Base-by-base conservation (phyloP, 148 eudicot species). In the Amaranthus hypochondriacus region DNA sequence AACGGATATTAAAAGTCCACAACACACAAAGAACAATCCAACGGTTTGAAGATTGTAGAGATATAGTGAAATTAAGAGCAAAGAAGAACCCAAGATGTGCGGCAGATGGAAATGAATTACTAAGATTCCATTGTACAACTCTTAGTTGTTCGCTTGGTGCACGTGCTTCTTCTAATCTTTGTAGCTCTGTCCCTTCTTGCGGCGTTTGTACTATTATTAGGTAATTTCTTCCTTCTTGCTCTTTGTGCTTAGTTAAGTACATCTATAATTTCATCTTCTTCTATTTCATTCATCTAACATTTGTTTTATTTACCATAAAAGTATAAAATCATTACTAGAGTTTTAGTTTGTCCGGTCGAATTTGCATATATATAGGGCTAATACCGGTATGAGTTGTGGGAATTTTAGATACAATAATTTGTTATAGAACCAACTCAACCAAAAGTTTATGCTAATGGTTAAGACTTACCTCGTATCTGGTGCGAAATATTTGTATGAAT, bases 31-130 rank as follows among this genome's bases (percentile, higher is more conserved):
- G 87, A 15, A 94, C 96, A 7, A 89, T 94, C 86, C 97, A 94
- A 84, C 88, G 93, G 80, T 94, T 91, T 62, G 98, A 94, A 75
- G 98, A 94, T 77, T 94, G 95, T 54, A 77, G 98, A 0, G 96
- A 94, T 65, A 76, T 84, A 2, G 91, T 94, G 4, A 94, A 94
- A 79, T 73, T 82, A 0, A 89, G 92, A 9, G 85, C 89, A 1
- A 89, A 82, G 84, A 85, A 85, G 61, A 84, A 87, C 74, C 88
- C 98, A 75, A 79, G 98, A 75, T 94, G 98, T 57, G 98, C 98
- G 11, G 98, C 98, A 21, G 98, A 94, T 75, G 98, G 98, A 0
- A 94, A 94, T 77, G 98, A 94, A 86, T 82, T 94, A 9, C 85
- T 94, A 0, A 85, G 98, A 4, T 94, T 94, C 81, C 88, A 94